Conservation (phyloP, 306 rosid species). For the Glycine soja region DNA sequence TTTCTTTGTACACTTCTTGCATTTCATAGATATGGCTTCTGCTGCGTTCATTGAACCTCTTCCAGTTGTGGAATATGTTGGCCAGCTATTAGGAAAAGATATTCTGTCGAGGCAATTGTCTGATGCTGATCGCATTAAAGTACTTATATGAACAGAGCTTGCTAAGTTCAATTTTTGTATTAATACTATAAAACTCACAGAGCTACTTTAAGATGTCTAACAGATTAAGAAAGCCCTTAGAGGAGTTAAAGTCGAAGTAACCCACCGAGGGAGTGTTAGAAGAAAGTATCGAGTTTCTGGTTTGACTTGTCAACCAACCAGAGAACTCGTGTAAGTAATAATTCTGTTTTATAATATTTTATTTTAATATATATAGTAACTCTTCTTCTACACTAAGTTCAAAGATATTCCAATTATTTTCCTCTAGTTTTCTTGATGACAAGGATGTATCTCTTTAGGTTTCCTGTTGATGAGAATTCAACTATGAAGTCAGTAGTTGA, state of each 20-base stretch:
- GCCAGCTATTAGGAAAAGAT: constrained; percentile 89
- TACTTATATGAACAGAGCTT: constrained; percentile 35
- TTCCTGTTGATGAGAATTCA: constrained; percentile 93
- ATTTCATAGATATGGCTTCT: constrained; percentile 88
- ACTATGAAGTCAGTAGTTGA: constrained; percentile 97
- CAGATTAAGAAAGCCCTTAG: constrained; percentile 96
- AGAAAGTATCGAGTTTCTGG: constrained; percentile 98
- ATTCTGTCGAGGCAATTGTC: constrained; percentile 81
- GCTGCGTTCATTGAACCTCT: constrained; percentile 98
- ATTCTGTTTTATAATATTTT: neutral
- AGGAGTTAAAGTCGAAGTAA: constrained; percentile 99
- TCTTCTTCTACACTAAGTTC: neutral
- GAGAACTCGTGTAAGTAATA: constrained; percentile 84
- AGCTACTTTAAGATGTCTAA: constrained; percentile 49
- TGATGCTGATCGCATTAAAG: constrained; percentile 96
- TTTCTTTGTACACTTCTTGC: constrained; percentile 6
- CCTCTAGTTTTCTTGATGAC: neutral
- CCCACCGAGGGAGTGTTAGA: constrained; percentile 91
- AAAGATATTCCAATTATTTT: neutral
- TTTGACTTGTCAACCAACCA: constrained; percentile 94
- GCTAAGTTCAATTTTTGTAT: neutral
- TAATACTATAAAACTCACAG: constrained; percentile 21
- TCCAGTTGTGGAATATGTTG: constrained; percentile 92
- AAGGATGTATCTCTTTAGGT: constrained; percentile 56
- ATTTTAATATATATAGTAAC: neutral